phyloP scores from a whole-genome alignment of 768 basidiomycete species.

The Boletellus emodensis region DNA sequence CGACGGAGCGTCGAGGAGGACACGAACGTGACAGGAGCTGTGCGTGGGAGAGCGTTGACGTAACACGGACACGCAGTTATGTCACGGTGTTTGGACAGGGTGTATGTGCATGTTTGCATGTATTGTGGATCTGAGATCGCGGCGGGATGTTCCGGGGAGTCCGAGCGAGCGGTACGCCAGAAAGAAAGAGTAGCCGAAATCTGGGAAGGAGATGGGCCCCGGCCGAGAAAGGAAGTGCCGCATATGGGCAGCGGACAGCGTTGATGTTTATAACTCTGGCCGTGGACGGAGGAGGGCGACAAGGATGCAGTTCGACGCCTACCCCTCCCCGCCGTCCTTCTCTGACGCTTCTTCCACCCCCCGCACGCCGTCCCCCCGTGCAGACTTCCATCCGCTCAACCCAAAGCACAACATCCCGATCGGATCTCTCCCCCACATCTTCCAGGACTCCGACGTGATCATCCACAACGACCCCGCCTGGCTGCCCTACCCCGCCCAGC shows the following conservation, averaged over 20 bases:
- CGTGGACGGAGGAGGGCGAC: background rate
- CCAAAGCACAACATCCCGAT: slow-evolving; percentile 38
- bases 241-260: slow-evolving; percentile 22
- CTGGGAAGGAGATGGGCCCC: slow-evolving; percentile 31
- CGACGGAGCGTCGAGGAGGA: background rate
- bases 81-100: slow-evolving; percentile 22
- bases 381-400: slow-evolving; percentile 31
- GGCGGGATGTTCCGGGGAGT: slow-evolving; percentile 30
- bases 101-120: slow-evolving; percentile 7
- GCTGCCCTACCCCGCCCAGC: slow-evolving; percentile 32
- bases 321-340: slow-evolving; percentile 48
- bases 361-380: slow-evolving; percentile 66
- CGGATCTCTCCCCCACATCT: slow-evolving; percentile 49
- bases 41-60: slow-evolving; percentile 33
- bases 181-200: slow-evolving; percentile 38
- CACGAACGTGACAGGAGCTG: slow-evolving; percentile 12
- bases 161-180: slow-evolving; percentile 33
- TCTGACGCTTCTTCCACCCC: slow-evolving; percentile 66
- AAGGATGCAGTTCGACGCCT: slow-evolving; percentile 56
- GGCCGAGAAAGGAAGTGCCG: slow-evolving; percentile 23
- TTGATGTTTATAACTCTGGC: slow-evolving; percentile 33
- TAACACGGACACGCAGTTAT: slow-evolving; percentile 32
- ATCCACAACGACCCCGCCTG: slow-evolving; percentile 38
- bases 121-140: slow-evolving; percentile 28
- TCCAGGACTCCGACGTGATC: slow-evolving; percentile 39